Evolutionary conservation across 1,284 basidiomycete species (phyloP).

Genomic region (Cryptococcus sp.): DNA sequence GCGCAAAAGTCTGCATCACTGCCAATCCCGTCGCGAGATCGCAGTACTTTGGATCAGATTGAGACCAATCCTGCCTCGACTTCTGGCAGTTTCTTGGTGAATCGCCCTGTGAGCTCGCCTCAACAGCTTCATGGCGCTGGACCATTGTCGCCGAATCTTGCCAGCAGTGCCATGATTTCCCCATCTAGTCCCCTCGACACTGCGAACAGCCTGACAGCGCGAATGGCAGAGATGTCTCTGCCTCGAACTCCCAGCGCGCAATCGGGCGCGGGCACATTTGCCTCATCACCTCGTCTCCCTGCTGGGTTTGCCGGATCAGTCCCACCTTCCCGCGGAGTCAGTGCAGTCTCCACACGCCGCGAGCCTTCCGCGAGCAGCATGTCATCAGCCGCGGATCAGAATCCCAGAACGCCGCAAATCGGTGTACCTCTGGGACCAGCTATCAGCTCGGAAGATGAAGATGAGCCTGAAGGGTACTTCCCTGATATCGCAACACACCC

Average conservation of each 20-base stretch:
- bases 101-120: background rate
- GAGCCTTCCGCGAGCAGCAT: constrained; percentile 25
- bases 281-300: constrained; percentile 5
- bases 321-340: constrained; percentile 1
- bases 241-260: constrained; percentile 10
- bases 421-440: background rate
- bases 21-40: constrained; percentile 11
- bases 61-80: constrained; percentile 4
- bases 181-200: constrained; percentile 24
- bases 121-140: background rate
- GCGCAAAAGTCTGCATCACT: constrained; percentile 4
- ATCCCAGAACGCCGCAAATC: background rate
- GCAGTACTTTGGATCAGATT: constrained; percentile 8
- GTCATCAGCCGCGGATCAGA: constrained; percentile 10
- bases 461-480: constrained; percentile 12
- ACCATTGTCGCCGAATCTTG: constrained; percentile 2
- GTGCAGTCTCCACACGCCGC: constrained; percentile 11
- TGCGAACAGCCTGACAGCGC: constrained; percentile 23
- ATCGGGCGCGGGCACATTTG: constrained; percentile 1
- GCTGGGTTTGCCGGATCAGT: constrained; percentile 2
- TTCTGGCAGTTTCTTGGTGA: constrained; percentile 13
- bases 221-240: constrained; percentile 23
- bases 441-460: constrained; percentile 21
- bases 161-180: constrained; percentile 4
- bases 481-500: background rate